Conservation (phyloP, 176 grass and related monocot species). For the Triticum monococcum region DNA sequence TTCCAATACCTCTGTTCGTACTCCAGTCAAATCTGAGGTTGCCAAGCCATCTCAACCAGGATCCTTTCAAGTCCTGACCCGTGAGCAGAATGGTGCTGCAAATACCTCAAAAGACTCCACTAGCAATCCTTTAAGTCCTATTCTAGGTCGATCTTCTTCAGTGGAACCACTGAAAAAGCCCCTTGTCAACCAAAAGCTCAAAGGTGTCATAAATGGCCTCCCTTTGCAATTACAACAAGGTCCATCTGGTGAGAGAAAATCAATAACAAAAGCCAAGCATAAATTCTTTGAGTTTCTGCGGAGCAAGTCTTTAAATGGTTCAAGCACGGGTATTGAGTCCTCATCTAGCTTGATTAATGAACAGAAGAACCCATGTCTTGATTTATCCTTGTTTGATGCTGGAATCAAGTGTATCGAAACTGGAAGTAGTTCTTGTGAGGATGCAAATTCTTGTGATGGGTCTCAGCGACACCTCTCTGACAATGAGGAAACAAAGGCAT, state of each 20-base stretch:
- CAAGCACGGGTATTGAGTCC: conserved; percentile 32
- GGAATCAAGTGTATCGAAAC: conserved; percentile 40
- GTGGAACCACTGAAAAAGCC: conserved; percentile 45
- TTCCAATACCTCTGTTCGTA: conserved; percentile 34
- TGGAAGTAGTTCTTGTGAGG: conserved; percentile 40
- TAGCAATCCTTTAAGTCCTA: conserved; percentile 43
- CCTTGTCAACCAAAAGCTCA: conserved; percentile 42
- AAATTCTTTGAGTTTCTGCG: conserved; percentile 66
- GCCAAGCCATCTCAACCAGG: conserved; percentile 55
- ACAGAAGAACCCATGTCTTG: conserved; percentile 40
- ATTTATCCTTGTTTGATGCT: conserved; percentile 24
- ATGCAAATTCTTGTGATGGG: conserved; percentile 41
- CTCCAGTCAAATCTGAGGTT: conserved; percentile 54
- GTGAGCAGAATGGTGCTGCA: conserved; percentile 56
- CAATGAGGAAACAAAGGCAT: conserved; percentile 42
- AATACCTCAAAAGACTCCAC: conserved; percentile 46
- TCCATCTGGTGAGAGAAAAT: conserved; percentile 58
- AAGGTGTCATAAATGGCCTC: conserved; percentile 30
- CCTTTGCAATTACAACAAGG: conserved; percentile 34
- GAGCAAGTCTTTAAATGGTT: conserved; percentile 58
- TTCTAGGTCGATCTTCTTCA: conserved; percentile 52
- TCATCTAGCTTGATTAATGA: conserved; percentile 41
- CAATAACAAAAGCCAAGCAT: conserved; percentile 58
- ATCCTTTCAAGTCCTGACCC: conserved; percentile 65
- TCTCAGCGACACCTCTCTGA: conserved; percentile 43